Evolutionary conservation across 495 filamentous ascomycete genomes (phyloP).

Genomic region (Neurospora sp.): DNA sequence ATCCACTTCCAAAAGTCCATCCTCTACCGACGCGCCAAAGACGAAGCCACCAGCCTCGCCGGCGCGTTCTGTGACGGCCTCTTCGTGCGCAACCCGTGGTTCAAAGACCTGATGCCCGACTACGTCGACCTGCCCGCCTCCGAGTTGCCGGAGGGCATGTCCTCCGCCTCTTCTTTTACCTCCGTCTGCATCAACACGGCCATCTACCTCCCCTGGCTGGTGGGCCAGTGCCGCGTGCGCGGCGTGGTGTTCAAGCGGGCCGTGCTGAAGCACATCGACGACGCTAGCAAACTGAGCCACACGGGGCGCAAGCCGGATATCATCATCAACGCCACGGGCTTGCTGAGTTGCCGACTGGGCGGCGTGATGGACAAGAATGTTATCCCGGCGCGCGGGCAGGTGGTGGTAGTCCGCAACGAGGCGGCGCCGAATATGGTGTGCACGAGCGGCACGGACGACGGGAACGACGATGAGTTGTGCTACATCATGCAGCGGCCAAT

Average conservation of each 20-base stretch:
- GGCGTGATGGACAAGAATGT: slow-evolving; percentile 73
- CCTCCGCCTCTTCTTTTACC: slow-evolving; percentile 61
- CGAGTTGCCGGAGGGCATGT: slow-evolving; percentile 49
- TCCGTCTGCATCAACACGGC: slow-evolving; percentile 88
- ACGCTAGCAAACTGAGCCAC: slow-evolving; percentile 58
- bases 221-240: slow-evolving; percentile 60
- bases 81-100: slow-evolving; percentile 69
- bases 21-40: slow-evolving; percentile 33
- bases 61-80: slow-evolving; percentile 44
- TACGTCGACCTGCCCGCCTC: slow-evolving; percentile 46
- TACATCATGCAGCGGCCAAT: slow-evolving; percentile 86
- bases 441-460: slow-evolving; percentile 71
- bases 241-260: slow-evolving; percentile 57
- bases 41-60: slow-evolving; percentile 16
- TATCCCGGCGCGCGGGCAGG: slow-evolving; percentile 74
- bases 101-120: slow-evolving; percentile 62
- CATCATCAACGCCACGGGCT: slow-evolving; percentile 80
- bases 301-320: slow-evolving; percentile 54
- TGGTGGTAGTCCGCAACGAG: slow-evolving; percentile 79
- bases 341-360: slow-evolving; percentile 62
- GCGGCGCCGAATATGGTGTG: slow-evolving; percentile 59
- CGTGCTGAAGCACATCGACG: slow-evolving; percentile 55
- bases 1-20: slow-evolving; percentile 66
- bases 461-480: slow-evolving; percentile 56
- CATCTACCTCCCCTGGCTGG: slow-evolving; percentile 77